A percentile compares a stretch with the other conserved stretches of the same genome.
Conservation (phyloP, 2,329 filamentous ascomycete species). For the Talaromyces rugulosus region DNA sequence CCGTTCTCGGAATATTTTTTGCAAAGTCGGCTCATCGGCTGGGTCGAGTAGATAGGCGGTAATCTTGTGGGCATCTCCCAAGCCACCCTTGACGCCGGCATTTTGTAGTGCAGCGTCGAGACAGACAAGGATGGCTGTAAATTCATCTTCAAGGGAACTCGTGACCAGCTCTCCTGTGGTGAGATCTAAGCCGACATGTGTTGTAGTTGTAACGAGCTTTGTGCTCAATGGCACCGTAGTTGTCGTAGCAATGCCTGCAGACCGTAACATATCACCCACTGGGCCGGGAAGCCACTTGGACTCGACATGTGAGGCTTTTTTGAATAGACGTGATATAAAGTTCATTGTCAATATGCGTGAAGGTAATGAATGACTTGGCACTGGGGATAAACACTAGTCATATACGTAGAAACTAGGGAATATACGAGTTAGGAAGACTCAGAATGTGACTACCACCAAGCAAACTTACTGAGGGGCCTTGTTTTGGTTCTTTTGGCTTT, state of each 20-base stretch:
- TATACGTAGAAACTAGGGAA: background rate
- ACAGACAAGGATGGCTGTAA: slow-evolving; percentile 16
- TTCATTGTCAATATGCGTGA: too few relatives aligned
- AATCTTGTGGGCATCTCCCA: background rate
- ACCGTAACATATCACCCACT: background rate
- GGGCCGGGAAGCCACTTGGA: slow-evolving; percentile 1
- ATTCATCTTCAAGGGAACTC: slow-evolving; percentile 7
- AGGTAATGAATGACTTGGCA: too few relatives aligned
- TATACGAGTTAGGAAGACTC: too few relatives aligned
- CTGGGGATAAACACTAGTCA: too few relatives aligned
- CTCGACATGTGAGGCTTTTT: background rate
- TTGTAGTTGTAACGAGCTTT: background rate
- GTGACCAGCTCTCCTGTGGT: background rate
- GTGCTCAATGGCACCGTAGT: background rate
- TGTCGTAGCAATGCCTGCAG: background rate
- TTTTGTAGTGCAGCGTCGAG: slow-evolving; percentile 15
- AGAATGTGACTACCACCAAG: too few relatives aligned
- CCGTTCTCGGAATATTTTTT: background rate
- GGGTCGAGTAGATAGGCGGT: background rate
- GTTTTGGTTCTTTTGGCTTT: too few relatives aligned
- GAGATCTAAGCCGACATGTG: slow-evolving; percentile 3
- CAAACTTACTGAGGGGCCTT: too few relatives aligned
- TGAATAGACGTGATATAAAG: background rate
- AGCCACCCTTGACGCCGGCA: slow-evolving; percentile 5
- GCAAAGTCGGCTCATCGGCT: background rate